A percentile compares a stretch with the other conserved stretches of the same genome.
Conservation (phyloP, 371 early-diverging fungal genomes). For the Rhizopus stolonifer region DNA sequence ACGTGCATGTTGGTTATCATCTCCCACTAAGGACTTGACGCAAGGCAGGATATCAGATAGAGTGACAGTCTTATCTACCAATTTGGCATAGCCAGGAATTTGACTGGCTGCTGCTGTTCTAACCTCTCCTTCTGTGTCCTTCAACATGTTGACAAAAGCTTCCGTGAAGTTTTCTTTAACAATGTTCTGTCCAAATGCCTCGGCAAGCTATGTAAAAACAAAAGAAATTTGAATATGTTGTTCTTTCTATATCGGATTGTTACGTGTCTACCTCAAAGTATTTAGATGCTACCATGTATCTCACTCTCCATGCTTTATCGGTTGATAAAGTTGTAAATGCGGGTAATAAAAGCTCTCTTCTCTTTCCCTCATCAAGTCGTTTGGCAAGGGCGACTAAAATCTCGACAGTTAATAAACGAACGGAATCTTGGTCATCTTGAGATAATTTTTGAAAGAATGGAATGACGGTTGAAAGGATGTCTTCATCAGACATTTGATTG, state of each 20-base stretch:
- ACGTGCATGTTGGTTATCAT: conserved; percentile 95
- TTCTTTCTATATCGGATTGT: neutral
- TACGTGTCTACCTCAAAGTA: conserved; percentile 77
- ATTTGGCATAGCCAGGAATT: conserved; percentile 83
- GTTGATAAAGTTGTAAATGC: conserved; percentile 74
- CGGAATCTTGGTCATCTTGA: conserved; percentile 94
- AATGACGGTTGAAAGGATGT: conserved; percentile 74
- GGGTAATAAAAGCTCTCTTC: conserved; percentile 70
- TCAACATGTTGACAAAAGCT: conserved; percentile 78
- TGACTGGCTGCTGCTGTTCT: conserved; percentile 90
- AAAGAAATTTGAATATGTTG: neutral
- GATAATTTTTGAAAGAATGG: conserved; percentile 79
- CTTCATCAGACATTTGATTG: conserved; percentile 66
- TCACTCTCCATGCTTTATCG: conserved; percentile 97
- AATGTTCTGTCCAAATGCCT: conserved; percentile 78
- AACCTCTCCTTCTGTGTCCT: conserved; percentile 97
- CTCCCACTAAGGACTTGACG: conserved; percentile 87
- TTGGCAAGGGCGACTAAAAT: conserved; percentile 89
- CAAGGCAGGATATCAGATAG: conserved; percentile 84
- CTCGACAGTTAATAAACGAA: conserved; percentile 93
- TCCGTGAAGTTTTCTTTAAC: conserved; percentile 73
- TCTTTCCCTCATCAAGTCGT: conserved; percentile 72
- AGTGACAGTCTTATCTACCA: conserved; percentile 79
- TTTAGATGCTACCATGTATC: conserved; percentile 97
- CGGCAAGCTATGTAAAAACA: conserved; percentile 59